A percentile compares a stretch with the other conserved stretches of the same genome.
Conservation (phyloP, 1,284 basidiomycete species). For the Ceraceosorus guamensis region DNA sequence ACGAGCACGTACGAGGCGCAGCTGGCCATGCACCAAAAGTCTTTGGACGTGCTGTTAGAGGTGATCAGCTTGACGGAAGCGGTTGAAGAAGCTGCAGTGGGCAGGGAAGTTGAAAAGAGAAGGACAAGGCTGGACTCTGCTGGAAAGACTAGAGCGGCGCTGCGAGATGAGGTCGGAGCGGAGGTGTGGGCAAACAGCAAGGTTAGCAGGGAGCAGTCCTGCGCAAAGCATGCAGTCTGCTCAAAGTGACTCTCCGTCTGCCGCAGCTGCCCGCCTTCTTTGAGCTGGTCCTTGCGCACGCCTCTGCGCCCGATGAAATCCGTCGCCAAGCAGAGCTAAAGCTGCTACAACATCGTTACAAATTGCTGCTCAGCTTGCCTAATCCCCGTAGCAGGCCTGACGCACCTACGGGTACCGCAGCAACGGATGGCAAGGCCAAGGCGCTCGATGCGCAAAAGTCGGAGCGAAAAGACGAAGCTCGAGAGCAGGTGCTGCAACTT, state of each 20-base stretch:
- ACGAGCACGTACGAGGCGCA: slow-evolving; percentile 55
- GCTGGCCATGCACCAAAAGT: slow-evolving; percentile 59
- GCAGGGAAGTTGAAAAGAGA: slow-evolving; percentile 32
- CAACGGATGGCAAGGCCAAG: slow-evolving; percentile 13
- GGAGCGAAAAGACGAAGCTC: slow-evolving; percentile 53
- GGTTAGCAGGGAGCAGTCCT: background rate
- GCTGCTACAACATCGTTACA: slow-evolving; percentile 26
- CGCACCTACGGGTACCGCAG: slow-evolving; percentile 19
- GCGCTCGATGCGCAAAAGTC: slow-evolving; percentile 15
- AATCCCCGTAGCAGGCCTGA: slow-evolving; percentile 1
- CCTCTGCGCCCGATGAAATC: slow-evolving; percentile 30
- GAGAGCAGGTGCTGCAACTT: slow-evolving; percentile 63
- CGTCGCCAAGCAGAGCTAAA: slow-evolving; percentile 33
- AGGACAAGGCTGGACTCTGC: slow-evolving; percentile 35
- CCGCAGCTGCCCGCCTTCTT: slow-evolving; percentile 33
- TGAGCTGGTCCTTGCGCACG: slow-evolving; percentile 34
- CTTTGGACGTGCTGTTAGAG: slow-evolving; percentile 31
- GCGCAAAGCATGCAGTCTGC: too few species aligned
- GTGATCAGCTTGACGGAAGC: slow-evolving; percentile 29
- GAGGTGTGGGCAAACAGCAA: slow-evolving; percentile 17
- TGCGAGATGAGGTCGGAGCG: slow-evolving; percentile 26
- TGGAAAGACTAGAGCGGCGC: slow-evolving; percentile 25
- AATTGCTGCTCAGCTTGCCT: slow-evolving; percentile 27
- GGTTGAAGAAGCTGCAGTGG: slow-evolving; percentile 27
- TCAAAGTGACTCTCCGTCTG: background rate